Percentiles rank a stretch among this genome's conserved stretches.
These are phyloP conservation scores for Citrullus amarus DNA, from an alignment of 306 rosid species.

Conservation along the genomic window DNA sequence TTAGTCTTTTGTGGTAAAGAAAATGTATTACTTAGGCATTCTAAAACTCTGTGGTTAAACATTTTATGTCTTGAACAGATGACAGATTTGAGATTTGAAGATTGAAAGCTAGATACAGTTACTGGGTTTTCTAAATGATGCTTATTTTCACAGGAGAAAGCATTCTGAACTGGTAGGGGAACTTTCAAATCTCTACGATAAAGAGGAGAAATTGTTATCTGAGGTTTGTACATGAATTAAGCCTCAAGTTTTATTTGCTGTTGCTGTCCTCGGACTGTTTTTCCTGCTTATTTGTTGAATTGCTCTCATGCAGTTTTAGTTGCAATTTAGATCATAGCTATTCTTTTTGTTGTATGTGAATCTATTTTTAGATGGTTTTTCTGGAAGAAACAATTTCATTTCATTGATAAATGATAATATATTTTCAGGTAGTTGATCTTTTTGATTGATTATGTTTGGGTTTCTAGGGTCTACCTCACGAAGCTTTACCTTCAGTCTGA, in stretches of 20 bases:
- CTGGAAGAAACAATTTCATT: too few relatives aligned
- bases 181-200: constrained; percentile 71
- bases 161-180: constrained; percentile 83
- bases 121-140: background rate
- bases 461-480: background rate
- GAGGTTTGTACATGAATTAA: constrained; percentile 47
- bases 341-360: background rate
- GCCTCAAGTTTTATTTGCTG: constrained; percentile 7
- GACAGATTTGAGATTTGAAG: background rate
- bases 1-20: background rate
- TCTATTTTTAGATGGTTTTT: background rate
- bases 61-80: background rate
- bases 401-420: background rate
- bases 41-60: background rate
- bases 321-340: background rate
- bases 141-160: constrained; percentile 58
- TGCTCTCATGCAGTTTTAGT: background rate
- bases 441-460: background rate
- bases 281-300: background rate
- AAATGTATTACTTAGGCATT: background rate
- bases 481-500: background rate
- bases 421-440: background rate
- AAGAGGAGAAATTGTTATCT: constrained; percentile 72
- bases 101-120: background rate
- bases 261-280: background rate